Base-by-base conservation (phyloP, 2,329 filamentous ascomycete species). In the Colletotrichum liaoningense region DNA sequence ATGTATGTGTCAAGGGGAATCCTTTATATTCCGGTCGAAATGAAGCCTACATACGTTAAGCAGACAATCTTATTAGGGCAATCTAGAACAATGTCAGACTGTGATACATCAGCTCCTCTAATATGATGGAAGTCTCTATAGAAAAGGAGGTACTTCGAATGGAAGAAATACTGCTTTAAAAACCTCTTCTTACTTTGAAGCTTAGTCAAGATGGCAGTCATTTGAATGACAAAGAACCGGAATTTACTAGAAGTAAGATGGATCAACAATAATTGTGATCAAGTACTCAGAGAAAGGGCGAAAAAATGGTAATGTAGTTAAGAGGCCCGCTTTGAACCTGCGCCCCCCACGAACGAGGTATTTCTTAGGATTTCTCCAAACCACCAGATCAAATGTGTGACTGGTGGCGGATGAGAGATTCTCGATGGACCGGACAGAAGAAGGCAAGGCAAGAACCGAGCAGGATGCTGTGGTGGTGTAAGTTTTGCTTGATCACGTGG, bases 11-110 rank as follows among this genome's bases (percentile, higher is more conserved):
- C 2, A 19, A 7, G 5, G 6, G 6, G 5, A 8, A 42, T 19
- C 1, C 5, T 2, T 19, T 19, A 19, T 19, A 6, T 6, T 19
- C 5, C 5, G 7, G 1, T 1, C 2, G 12, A 9, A 0, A n/a
- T 49, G 19, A 19, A 19, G 16, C 5, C 6, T n/a, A 1, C 0
- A 7, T 9, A n/a, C 6, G 1, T 7, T 49, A n/a, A n/a, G 8
- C 8, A 49, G 19, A n/a, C 0, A n/a, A 19, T n/a, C 16, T 8
- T n/a, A 6, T 46, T 3, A 46, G 3, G 42, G 5, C 19, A 6
- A 46, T n/a, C 14, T 46, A 8, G 42, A 46, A 6, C 7, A 46
- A 8, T 16, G n/a, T 33, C 30, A 33, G 30, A 33, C 30, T 33
- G 30, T 33, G 8, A 9, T 33, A 33, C 2, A 33, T 9, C 7